These are phyloP conservation scores for Porogramme epimiltina DNA, from an alignment of 1,284 basidiomycete genomes.

Conservation along the genomic window DNA sequence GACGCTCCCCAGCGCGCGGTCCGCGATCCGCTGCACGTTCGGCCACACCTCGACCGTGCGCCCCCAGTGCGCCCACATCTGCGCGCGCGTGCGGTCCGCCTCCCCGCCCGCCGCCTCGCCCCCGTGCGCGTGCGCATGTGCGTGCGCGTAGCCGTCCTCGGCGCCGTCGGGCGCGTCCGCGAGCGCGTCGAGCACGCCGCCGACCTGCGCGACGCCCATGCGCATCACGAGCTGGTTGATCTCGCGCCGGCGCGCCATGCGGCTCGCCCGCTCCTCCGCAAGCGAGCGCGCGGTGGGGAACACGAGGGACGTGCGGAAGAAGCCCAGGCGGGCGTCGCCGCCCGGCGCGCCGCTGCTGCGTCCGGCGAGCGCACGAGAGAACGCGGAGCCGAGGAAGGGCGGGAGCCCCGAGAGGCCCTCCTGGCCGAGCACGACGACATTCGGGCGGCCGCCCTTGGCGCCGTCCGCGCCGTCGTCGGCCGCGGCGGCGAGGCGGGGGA, in stretches of 20 bases:
- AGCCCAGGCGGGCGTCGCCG: conserved; percentile 38
- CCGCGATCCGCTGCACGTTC: conserved; percentile 68
- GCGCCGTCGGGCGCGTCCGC: conserved; percentile 26
- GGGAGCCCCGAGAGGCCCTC: conserved; percentile 29
- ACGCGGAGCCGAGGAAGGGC: conserved; percentile 24
- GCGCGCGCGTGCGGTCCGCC: conserved; percentile 29
- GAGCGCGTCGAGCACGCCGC: conserved; percentile 59
- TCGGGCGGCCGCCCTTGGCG: conserved; percentile 37
- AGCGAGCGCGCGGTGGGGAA: conserved; percentile 66
- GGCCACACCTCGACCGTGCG: conserved; percentile 66
- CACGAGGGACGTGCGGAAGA: conserved; percentile 74
- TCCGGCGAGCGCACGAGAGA: conserved; percentile 17
- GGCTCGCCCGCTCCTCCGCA: conserved; percentile 54
- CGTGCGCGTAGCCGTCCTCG: conserved; percentile 31
- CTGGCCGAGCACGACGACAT: conserved; percentile 55
- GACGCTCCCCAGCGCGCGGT: conserved; percentile 69
- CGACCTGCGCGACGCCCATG: conserved; percentile 76
- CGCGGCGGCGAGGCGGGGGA: conserved; percentile 53
- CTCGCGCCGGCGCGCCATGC: conserved; percentile 65
- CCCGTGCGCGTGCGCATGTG: conserved; percentile 24
- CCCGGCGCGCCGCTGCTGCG: conserved; percentile 22
- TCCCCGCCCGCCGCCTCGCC: conserved; percentile 19
- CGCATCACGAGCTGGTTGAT: conserved; percentile 80
- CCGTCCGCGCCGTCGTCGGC: conserved; percentile 38
- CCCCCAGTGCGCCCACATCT: conserved; percentile 78